Conservation (phyloP, 345 rosid genomes). For the Gossypium rotundifolium region DNA sequence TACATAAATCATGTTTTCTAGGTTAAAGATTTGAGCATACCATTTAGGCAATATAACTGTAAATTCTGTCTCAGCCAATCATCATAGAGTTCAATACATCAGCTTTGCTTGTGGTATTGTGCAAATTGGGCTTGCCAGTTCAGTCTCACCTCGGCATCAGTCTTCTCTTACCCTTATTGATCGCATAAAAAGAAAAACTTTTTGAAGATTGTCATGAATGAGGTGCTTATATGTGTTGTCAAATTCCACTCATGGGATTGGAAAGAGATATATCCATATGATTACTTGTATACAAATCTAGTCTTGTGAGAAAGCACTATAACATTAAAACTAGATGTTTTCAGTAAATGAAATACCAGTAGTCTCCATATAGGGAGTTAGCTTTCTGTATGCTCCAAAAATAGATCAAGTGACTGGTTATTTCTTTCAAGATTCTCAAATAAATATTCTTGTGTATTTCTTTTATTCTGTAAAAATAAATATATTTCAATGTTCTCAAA, state of each 20-base stretch:
- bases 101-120: not conserved
- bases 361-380: not conserved
- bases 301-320: not conserved
- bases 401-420: not conserved
- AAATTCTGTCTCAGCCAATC: not conserved
- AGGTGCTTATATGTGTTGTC: not conserved
- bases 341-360: not conserved
- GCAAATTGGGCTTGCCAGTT: not conserved
- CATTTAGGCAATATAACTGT: not conserved
- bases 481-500: not conserved
- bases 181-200: not conserved
- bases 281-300: not conserved
- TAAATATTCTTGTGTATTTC: not conserved
- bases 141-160: not conserved
- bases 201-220: not conserved
- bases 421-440: not conserved
- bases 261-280: not conserved
- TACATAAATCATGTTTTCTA: not conserved
- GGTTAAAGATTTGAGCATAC: not conserved
- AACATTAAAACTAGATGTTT: not conserved
- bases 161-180: not conserved
- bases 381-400: not conserved
- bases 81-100: not conserved
- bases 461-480: not conserved
- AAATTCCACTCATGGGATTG: not conserved